These are phyloP conservation scores for Eucalyptus urophylla DNA, from an alignment of 345 rosid genomes.

Conservation along the genomic window DNA sequence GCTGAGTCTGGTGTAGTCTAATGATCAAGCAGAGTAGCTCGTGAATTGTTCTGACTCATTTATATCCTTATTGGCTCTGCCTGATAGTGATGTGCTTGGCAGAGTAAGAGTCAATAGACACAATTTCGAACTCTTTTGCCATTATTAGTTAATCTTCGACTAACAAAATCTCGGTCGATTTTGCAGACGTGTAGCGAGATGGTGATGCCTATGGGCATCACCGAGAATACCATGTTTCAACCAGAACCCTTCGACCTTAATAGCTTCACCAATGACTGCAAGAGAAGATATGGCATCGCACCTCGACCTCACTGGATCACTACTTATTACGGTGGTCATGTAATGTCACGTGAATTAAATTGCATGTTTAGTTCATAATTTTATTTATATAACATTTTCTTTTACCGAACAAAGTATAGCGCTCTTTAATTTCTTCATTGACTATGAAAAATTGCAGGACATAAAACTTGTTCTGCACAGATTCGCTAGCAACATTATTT, in stretches of 20 bases:
- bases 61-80: background rate
- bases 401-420: background rate
- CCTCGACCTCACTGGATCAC: background rate
- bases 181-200: background rate
- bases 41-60: background rate
- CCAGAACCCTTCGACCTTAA: background rate
- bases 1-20: background rate
- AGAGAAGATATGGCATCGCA: background rate
- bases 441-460: slow-evolving; percentile 11
- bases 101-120: background rate
- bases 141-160: background rate
- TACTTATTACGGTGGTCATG: background rate
- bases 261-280: background rate
- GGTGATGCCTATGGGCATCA: rapidly evolving
- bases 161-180: background rate
- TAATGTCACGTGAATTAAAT: background rate
- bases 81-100: background rate
- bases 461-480: slow-evolving; percentile 20
- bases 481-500: slow-evolving; percentile 43
- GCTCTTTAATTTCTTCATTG: background rate
- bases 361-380: background rate
- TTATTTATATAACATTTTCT: background rate
- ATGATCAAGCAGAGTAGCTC: background rate
- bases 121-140: background rate
- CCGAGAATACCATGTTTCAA: background rate